Base-by-base conservation (phyloP, 2,329 filamentous ascomycete species). In the Aureobasidium lini region DNA sequence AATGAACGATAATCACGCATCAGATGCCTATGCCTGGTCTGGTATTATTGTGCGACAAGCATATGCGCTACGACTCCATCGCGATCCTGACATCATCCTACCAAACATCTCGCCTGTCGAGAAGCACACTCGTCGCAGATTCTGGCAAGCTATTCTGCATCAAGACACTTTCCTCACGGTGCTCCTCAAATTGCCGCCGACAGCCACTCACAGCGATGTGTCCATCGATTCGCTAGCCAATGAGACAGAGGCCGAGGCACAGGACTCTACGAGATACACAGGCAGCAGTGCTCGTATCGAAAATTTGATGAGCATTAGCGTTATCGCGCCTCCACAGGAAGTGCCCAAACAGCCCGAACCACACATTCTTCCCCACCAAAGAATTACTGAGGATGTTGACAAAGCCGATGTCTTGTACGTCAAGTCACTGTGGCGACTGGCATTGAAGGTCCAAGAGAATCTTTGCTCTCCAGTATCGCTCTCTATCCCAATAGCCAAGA, bases 1-100 rank as follows among this genome's bases (percentile, higher is more conserved):
- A 37, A 91, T 92, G 76, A 93, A 93, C 66, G 88, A 93, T 71
- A 91, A 91, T 66, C 88, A 92, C 66, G 88, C 88, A 4, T 89
- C 86, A 0, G 89, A 93, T 69, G 89, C 88, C 1, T 93, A 88
- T 85, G 86, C 88, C 0, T 93, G 91, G 76, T 87, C 86, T 0
- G 89, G 89, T 6, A 86, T 93, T 29, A 72, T 90, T 23, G 85
- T 90, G 64, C 81, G 88, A 29, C 89, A 93, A 71, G 84, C 88
- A 0, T 92, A 91, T 66, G 89, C 89, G 28, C 88, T 93, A 85
- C 87, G 89, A 0, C 72, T 93, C 11, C 88, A 93, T 69, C 84
- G 89, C 15, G 88, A 92, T 67, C 89, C 89, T 0, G 88, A 90
- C 61, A 84, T 89, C 61, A 85, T 76, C 23, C 82, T 82, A 0